A percentile compares a stretch with the other conserved stretches of the same genome.
Evolutionary conservation across 345 rosid genomes (phyloP).

Genomic region (Iberis pinnata): DNA sequence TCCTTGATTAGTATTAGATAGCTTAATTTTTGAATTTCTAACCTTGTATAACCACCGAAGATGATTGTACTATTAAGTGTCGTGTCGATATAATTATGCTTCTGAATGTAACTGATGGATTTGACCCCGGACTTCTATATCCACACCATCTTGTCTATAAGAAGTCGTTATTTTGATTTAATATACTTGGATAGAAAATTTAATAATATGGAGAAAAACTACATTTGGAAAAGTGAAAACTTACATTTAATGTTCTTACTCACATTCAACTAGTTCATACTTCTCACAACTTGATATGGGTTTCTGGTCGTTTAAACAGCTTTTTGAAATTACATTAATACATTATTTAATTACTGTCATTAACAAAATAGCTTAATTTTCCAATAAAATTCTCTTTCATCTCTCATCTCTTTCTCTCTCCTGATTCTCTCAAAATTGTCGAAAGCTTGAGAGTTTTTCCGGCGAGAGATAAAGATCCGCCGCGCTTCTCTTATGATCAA

Average conservation of each 20-base stretch:
- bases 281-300: constrained; percentile 1
- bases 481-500: no score
- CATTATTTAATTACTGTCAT: no score
- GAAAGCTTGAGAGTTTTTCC: no score
- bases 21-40: constrained; percentile 2
- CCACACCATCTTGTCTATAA: constrained; percentile 17
- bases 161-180: constrained; percentile 10
- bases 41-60: constrained; percentile 23
- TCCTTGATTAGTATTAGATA: constrained; percentile 1
- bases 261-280: not conserved
- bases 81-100: constrained; percentile 27
- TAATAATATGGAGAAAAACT: not conserved
- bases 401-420: no score
- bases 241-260: not conserved
- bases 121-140: constrained; percentile 23
- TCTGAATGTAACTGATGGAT: constrained; percentile 29
- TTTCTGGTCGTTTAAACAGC: not conserved
- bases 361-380: no score
- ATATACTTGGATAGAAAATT: not conserved
- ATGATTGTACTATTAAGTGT: constrained; percentile 26
- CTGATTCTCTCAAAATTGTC: no score
- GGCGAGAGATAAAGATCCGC: no score
- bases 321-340: not conserved
- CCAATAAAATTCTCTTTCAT: no score
- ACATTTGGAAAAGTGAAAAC: not conserved